Evolutionary conservation across 352 stramenopile genomes (phyloP).

Genomic region (Bremia lactucae): DNA sequence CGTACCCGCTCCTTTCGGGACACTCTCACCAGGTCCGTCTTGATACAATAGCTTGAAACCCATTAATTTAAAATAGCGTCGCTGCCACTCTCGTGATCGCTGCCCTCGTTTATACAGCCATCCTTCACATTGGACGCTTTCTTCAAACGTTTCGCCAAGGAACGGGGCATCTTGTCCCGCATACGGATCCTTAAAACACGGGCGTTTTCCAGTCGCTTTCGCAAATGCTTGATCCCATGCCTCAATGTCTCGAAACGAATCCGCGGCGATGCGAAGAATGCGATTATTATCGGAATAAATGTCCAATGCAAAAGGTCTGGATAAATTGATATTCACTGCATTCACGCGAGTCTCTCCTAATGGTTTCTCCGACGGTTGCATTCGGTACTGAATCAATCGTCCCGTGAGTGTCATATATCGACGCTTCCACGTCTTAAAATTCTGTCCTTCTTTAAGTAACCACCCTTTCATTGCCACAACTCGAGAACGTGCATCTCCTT

Average conservation of each 20-base stretch:
- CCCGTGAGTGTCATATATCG: constrained; percentile 68
- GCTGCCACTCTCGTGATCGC: constrained; percentile 50
- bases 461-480: constrained; percentile 54
- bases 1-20: constrained; percentile 42
- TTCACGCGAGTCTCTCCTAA: constrained; percentile 56
- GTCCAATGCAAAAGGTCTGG: constrained; percentile 56
- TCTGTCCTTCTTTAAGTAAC: constrained; percentile 75
- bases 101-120: constrained; percentile 66
- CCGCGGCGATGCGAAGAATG: constrained; percentile 55
- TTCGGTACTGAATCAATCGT: constrained; percentile 56
- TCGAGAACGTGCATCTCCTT: not conserved
- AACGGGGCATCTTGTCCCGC: constrained; percentile 50
- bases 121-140: constrained; percentile 48
- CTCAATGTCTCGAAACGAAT: constrained; percentile 61
- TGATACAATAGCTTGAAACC: constrained; percentile 48
- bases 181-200: constrained; percentile 60
- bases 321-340: constrained; percentile 59
- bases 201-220: constrained; percentile 30
- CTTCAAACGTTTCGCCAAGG: constrained; percentile 39
- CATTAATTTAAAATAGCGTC: constrained; percentile 68
- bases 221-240: constrained; percentile 59
- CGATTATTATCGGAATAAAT: constrained; percentile 78
- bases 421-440: constrained; percentile 84
- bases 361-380: constrained; percentile 35
- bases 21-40: constrained; percentile 46